Evolutionary conservation across 2,329 filamentous ascomycete genomes (phyloP), one percentile per base, ranked within the genome.

Genomic region (Diaporthe australafricana): DNA sequence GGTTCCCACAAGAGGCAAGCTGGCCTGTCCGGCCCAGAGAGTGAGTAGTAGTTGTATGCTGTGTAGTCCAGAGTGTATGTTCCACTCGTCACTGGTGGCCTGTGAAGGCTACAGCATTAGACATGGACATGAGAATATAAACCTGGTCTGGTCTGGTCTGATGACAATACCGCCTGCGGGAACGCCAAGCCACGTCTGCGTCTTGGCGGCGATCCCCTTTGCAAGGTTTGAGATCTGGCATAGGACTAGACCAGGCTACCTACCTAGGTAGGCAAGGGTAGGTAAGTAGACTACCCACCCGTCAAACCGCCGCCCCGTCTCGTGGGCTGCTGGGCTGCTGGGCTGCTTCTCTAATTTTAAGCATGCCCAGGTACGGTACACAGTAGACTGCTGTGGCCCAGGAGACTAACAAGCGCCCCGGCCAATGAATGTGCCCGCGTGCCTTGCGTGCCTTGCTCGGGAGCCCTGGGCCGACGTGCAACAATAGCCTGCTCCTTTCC

Each of bases 191-290:
- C 40, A 47, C 11, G 25, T 62, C 57, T 62, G 40, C 17, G 25
- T 32, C 57, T 62, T 62, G 57, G 57, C 57, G 57, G 40, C 57
- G 57, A 62, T 62, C 57, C 40, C 57, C 57, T 62, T 62, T 30
- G 42, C 56, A 60, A 60, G 56, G 56, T 62, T 56, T 30, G 5
- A 38, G 52, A 38, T 35, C 30, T 50, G n/a, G 38, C 38, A 40
- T 40, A 40, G 8, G 32, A 35, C 32, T 9, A 35, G 32, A 35
- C 32, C 32, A 35, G 32, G 32, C 32, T 9, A 35, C n/a, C n/a
- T n/a, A n/a, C n/a, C n/a, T n/a, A n/a, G n/a, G n/a, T n/a, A n/a
- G n/a, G n/a, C n/a, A n/a, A n/a, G n/a, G n/a, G n/a, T n/a, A n/a
- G n/a, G n/a, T n/a, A 9, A 35, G 5, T 35, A 35, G 32, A 35